These are phyloP conservation scores for Annulohypoxylon nitens DNA, from an alignment of 495 filamentous ascomycete genomes.

Conservation along the genomic window DNA sequence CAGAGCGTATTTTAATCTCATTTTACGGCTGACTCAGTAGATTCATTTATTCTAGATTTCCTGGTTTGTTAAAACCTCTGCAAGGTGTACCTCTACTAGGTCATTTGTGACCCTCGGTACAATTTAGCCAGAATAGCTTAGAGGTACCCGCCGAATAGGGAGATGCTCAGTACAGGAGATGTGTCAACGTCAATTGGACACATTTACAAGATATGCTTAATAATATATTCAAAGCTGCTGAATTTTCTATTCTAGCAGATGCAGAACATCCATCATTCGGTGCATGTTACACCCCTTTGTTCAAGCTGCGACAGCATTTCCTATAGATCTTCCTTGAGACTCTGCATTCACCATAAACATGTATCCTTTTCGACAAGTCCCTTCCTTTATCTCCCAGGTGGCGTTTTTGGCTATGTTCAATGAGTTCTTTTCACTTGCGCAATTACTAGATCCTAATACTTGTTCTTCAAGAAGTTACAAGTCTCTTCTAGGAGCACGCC, in stretches of 20 bases:
- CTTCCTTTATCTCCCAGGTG: neutral
- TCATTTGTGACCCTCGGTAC: neutral
- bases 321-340: neutral
- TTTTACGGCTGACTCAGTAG: too few relatives aligned
- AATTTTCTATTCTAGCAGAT: neutral
- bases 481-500: neutral
- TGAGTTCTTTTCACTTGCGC: neutral
- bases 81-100: too few relatives aligned
- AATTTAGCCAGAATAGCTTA: constrained; percentile 39
- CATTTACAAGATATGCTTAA: constrained; percentile 27
- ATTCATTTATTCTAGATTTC: too few relatives aligned
- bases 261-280: neutral
- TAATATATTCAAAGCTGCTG: neutral
- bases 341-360: constrained; percentile 1
- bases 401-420: neutral
- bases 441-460: constrained; percentile 1
- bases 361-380: neutral
- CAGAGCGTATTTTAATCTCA: too few relatives aligned
- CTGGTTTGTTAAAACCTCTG: too few relatives aligned
- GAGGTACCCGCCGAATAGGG: too few relatives aligned
- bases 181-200: constrained; percentile 32
- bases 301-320: neutral
- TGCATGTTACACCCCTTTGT: neutral
- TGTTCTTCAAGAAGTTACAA: constrained; percentile 12
- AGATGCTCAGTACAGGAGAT: neutral